Base-by-base conservation (phyloP, 805 yeast species). In the Saccharomycopsis schoenii region DNA sequence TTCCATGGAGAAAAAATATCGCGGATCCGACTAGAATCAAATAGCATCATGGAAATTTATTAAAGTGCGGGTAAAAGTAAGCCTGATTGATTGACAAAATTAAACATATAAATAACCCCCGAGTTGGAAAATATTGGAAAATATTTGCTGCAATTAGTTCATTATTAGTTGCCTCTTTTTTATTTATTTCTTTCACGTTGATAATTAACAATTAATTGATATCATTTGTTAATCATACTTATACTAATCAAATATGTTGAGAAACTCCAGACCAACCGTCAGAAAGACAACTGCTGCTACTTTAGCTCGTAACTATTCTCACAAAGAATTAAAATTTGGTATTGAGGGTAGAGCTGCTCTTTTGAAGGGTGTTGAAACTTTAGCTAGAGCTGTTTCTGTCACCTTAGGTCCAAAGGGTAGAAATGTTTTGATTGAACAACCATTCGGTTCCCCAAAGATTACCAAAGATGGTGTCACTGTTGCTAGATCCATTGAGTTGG, bases 401-500 rank as follows among this genome's bases (percentile, higher is more conserved):
- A 94, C 99, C 43, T 80, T 93, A 64, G 99, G 99, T 59, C 99
- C 99, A 69, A 92, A 92, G 75, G 99, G 99, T 71, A 86, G 99
- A 76, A 93, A 91, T 70, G 99, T 91, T 43, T 81, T 93, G 68
- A 92, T 94, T 72, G 98, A 93, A 78, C 99, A 94, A 78, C 87
- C 89, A 65, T 94, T 89, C 68, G 97, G 97, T 67, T 83, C 96
- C 59, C 99, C 99, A 69, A 93, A 93, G 80, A 93, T 93, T 81
- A 93, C 99, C 76, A 93, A 93, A 79, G 99, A 93, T 74, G 99
- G 99, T 83, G 97, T 91, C 58, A 90, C 98, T 56, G 97, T 93
- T 63, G 99, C 99, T 64, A 83, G 81, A 71, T 85, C 96, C 60
- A 84, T 93, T 69, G 82, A 83, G 51, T 78, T 94, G 67, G 78